Base-by-base conservation (phyloP, 352 stramenopile genomes). In the Thalassiosira mediterranea region DNA sequence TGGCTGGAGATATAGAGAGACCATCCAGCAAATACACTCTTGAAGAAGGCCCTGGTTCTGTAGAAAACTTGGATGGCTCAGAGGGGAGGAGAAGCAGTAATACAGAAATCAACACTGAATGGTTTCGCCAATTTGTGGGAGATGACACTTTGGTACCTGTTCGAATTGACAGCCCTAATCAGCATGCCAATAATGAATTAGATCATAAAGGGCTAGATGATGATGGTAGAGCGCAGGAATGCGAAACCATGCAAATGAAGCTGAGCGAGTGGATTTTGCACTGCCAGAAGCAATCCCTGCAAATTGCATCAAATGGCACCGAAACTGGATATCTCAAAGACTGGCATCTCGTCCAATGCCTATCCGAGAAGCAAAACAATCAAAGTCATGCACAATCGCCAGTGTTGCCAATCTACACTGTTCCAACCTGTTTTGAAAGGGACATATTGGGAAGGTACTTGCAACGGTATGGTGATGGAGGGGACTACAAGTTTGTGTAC, bases 401-500 rank as follows among this genome's bases (percentile, higher is more conserved):
- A 17, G 19, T 34, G 15, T 44, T 61, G 17, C 40, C 48, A 31
- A 57, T 90, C 7, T 92, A 92, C 59, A 53, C 60, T 25, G 60
- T 72, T n/a, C 82, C 84, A 21, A 10, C 34, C 4, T 58, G 81
- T 25, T 90, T 88, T 64, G 59, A 79, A 72, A 38, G 63, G 38
- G 87, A 92, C 54, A 60, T 92, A 44, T 42, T 91, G 2, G 89
- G 91, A 74, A 58, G 56, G 1, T 91, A 88, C 59, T 57, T 90
- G 19, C 17, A 19, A 31, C 21, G 54, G 54, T 88, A 86, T 59
- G 66, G 42, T 42, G 56, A 59, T 3, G 63, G 64, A 31, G 69
- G 73, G 51, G 84, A 91, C 78, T 99, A 98, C 84, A 93, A 94
- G 52, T 99, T 99, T 67, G 94, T 98, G 7, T 99, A 99, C 75